Evolutionary conservation across 768 basidiomycete species (phyloP).

Genomic region (Guyanaporus albipodus): DNA sequence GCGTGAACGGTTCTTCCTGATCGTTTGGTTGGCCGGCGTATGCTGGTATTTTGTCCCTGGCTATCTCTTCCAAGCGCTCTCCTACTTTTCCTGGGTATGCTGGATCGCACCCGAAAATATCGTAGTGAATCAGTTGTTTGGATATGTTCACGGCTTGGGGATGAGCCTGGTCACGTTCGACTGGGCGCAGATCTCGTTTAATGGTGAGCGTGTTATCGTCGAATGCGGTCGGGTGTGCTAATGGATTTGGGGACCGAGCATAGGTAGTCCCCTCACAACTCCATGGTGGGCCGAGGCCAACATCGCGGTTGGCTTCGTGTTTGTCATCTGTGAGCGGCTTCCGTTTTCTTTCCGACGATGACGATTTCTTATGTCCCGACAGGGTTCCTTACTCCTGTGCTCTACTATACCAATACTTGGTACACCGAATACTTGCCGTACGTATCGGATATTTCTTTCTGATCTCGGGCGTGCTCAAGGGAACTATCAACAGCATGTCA

Average conservation of each 20-base stretch:
- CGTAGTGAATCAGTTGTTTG: constrained; percentile 72
- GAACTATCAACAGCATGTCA: constrained; percentile 42
- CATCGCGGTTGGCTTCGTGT: constrained; percentile 54
- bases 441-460: constrained; percentile 12
- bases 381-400: constrained; percentile 55
- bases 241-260: neutral
- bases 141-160: constrained; percentile 49
- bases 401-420: constrained; percentile 71
- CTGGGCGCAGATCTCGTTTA: constrained; percentile 62
- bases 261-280: constrained; percentile 56
- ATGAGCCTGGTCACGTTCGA: constrained; percentile 81
- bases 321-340: constrained; percentile 58
- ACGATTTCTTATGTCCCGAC: constrained; percentile 41
- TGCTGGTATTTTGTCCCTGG: constrained; percentile 64
- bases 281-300: constrained; percentile 86
- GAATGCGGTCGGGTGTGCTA: neutral
- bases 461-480: neutral
- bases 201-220: constrained; percentile 11
- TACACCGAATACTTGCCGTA: constrained; percentile 53
- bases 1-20: constrained; percentile 50
- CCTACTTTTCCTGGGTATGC: constrained; percentile 56
- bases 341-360: constrained; percentile 45
- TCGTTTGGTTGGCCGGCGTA: constrained; percentile 32
- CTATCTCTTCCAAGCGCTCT: constrained; percentile 65
- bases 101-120: constrained; percentile 73